Base-by-base conservation (phyloP, 202 grass and related monocot genomes). In the Panicum virgatum region DNA sequence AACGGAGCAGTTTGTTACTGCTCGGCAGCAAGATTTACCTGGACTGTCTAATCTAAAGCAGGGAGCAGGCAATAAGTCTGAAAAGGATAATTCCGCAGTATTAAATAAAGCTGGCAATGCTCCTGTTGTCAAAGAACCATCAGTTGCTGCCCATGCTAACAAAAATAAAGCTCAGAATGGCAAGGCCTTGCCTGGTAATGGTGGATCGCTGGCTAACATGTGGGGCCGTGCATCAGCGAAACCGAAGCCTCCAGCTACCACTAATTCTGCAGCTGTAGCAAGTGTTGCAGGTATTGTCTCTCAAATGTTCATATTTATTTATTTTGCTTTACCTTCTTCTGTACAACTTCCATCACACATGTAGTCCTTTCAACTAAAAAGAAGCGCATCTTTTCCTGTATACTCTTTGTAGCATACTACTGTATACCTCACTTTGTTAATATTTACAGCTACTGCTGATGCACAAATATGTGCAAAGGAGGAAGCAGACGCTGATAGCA, bases 381-480 rank as follows among this genome's bases (percentile, higher is more conserved):
- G n/a, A n/a, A 20, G 2, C 37, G 53, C 26, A 25, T 58, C 59
- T 72, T 29, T 5, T 84, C 23, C 32, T 88, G 43, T 74, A 83
- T 77, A 77, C 12, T 62, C 5, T 85, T 69, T 71, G 7, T 45
- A 60, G 45, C 25, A 13, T 72, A 52, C 42, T 86, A 23, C 14
- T 82, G 38, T 12, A 65, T 42, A 74, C 80, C 23, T 67, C 0
- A 56, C 48, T 30, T 53, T 75, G 63, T 72, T 73, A 71, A 52
- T 75, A 38, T 77, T 71, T 93, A 69, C 89, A 99, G 91, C 83
- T 80, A 92, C 93, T 86, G 91, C 91, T 51, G 93, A 99, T 80
- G 96, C 89, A 71, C 91, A 96, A 73, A 96, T 99, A 87, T 90
- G 85, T 88, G 91, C 91, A 87, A 95, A 86, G 75, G 96, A 99